Evolutionary conservation across 345 rosid genomes (phyloP), one percentile per base, ranked within the genome.

Genomic region (Carallia brachiata): DNA sequence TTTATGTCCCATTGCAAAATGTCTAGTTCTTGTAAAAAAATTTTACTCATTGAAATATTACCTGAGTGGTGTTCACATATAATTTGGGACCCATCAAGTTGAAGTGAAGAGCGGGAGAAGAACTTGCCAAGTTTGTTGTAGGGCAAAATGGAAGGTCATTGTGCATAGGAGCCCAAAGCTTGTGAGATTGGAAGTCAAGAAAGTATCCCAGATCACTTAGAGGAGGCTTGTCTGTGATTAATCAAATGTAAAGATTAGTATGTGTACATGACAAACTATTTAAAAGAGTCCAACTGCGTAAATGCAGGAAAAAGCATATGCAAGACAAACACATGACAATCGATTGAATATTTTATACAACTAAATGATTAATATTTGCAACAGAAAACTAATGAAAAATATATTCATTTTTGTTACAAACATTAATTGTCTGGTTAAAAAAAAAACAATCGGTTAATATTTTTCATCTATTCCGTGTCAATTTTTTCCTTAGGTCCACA

Each of bases 101-200:
- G 76, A 95, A 79, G 48, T 82, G 79, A 52, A 92, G 97, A 65
- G 97, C 77, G 44, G 97, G 89, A 5, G 84, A 83, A 8, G 86
- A 48, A 55, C 69, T 71, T 36, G 84, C 54, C 78, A 83, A 81
- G 28, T 90, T 90, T 17, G 97, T 80, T 9, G 93, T 80, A 13
- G 97, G 92, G 4, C 92, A 91, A 9, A 90, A 77, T 1, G 97
- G 97, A 27, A 85, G 91, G 68, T 95, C 99, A 75, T 89, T 92
- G 77, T 95, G 97, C 17, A 95, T 62, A 0, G 97, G 99, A 44
- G 97, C 96, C 99, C 99, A 95, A 0, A 68, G 70, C 80, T 90
- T 92, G 73, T 88, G 91, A 6, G 81, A 70, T 74, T 88, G 91
- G 81, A 90, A 92, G 61, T 89, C 94, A 5, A 95, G 88, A 74